Base-by-base conservation (phyloP, 768 basidiomycete species). In the Lentinula edodes region DNA sequence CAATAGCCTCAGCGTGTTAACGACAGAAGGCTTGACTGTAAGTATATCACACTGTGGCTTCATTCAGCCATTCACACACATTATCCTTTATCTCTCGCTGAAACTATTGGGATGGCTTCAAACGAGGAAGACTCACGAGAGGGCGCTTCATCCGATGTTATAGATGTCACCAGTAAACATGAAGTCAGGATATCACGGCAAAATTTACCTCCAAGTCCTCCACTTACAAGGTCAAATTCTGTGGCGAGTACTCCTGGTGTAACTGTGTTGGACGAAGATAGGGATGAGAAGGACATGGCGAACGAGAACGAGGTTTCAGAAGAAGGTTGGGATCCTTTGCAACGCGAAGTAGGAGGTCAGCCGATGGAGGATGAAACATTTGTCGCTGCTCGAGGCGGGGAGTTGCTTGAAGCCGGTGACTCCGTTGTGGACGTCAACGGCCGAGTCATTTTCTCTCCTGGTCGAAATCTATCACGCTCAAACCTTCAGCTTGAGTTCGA, bases 401-500 rank as follows among this genome's bases (percentile, higher is more conserved):
- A 34, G 20, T 52, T 66, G 23, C n/a, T 36, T 60, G 66, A 65
- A 45, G 61, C 59, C 39, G 66, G 64, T 28, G 64, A 65, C 35
- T 64, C 60, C 18, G 62, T 65, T 10, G 66, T 63, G 8, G 65
- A 70, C 32, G 63, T 70, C 32, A 68, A 68, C 53, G 72, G 70
- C 12, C 71, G 68, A 32, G 60, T 70, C 16, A 54, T 70, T 52
- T 68, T 64, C 59, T 67, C 69, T 36, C 41, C 71, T 46, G 68
- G 71, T 53, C 62, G 62, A 62, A 62, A 67, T 45, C 73, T 74
- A 32, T 66, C 71, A 28, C 61, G 74, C 42, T 73, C 75, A 58
- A 68, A 72, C 42, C 77, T 80, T 39, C 80, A 81, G 70, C 75
- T 86, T 56, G 77, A 76, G 51, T 72, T 84, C 64, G 76, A 83